Percentiles rank a stretch among this genome's conserved stretches.
phyloP scores from a whole-genome alignment of 2,329 filamentous ascomycete genomes.

The Colletotrichum caudatum region DNA sequence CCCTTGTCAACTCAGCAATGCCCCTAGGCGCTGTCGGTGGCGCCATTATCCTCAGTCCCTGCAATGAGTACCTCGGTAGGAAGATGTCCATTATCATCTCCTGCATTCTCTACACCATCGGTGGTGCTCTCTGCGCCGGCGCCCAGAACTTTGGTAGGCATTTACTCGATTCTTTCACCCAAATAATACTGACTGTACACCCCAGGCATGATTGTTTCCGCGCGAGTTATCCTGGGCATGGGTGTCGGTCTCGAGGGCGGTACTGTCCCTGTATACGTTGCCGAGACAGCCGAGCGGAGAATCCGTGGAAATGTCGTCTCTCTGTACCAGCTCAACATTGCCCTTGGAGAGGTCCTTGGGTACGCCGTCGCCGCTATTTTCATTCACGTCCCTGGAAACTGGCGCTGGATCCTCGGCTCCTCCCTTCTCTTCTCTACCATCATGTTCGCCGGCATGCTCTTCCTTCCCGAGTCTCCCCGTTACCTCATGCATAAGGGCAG shows the following conservation, averaged over 20 bases:
- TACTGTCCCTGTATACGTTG: conserved; percentile 80
- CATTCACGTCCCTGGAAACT: conserved; percentile 75
- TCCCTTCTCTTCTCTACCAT: conserved; percentile 72
- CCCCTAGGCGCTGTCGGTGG: conserved; percentile 78
- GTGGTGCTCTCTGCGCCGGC: conserved; percentile 75
- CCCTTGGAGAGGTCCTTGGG: conserved; percentile 78
- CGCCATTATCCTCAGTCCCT: conserved; percentile 73
- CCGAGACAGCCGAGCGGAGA: conserved; percentile 75
- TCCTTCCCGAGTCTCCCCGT: conserved; percentile 77
- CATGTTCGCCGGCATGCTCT: conserved; percentile 71
- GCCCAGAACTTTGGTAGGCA: conserved; percentile 70
- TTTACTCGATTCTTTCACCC: conserved; percentile 33
- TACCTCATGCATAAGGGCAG: conserved; percentile 76
- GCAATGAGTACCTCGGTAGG: conserved; percentile 76
- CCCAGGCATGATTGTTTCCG: conserved; percentile 72
- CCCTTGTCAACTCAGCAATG: conserved; percentile 77
- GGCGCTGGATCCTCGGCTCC: conserved; percentile 80
- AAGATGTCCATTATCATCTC: conserved; percentile 77
- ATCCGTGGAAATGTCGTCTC: conserved; percentile 80
- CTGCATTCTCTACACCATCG: conserved; percentile 76
- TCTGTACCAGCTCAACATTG: conserved; percentile 82
- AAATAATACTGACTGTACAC: conserved; percentile 42
- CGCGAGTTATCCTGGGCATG: conserved; percentile 75
- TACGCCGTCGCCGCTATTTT: conserved; percentile 81
- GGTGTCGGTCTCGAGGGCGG: conserved; percentile 81